Base-by-base conservation (phyloP, 1,284 basidiomycete species). In the Moniliella sp. region DNA sequence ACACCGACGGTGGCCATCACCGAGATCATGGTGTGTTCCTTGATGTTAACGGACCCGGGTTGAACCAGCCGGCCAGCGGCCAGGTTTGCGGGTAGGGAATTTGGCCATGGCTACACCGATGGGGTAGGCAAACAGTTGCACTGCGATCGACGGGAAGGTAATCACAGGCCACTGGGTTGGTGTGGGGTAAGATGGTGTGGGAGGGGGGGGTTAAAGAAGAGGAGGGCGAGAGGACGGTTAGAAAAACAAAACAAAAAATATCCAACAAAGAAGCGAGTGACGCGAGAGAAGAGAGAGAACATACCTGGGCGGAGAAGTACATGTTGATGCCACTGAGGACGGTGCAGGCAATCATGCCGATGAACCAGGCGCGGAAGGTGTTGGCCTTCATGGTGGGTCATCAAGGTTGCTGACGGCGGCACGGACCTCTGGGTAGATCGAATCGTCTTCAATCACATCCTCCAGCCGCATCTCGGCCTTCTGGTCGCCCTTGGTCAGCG, bases 1-100 rank as follows among this genome's bases (percentile, higher is more conserved):
- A 61, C 59, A 2, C 57, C 57, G n/a, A 64, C 62, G 18, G 62
- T 62, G 18, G 51, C 46, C 61, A 64, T 63, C 39, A 65, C 61
- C n/a, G 41, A 50, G 39, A 42, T 42, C 13, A 45, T 36, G 0
- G 53, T 45, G 28, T 56, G 53, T 33, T 56, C 53, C 31, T 56
- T 56, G 39, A 49, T 43, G 31, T 53, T 53, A 36, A 48, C 54
- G 1, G 45, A 46, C 0, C 53, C 53, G 0, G 50, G 48, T 25
- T 56, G 31, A 56, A 41, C n/a, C n/a, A n/a, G 21, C 36, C 27
- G 31, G 34, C 36, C 32, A 9, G 43, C 11, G 45, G 26, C n/a
- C n/a, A n/a, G n/a, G n/a, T n/a, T 36, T 34, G 12, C 38, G 37
- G 2, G 52, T 50, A 15, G 53, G 33, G 13, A 43, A 28, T n/a